phyloP scores from a whole-genome alignment of 1,284 basidiomycete genomes.

The Pseudozyma tsukubaensis region DNA sequence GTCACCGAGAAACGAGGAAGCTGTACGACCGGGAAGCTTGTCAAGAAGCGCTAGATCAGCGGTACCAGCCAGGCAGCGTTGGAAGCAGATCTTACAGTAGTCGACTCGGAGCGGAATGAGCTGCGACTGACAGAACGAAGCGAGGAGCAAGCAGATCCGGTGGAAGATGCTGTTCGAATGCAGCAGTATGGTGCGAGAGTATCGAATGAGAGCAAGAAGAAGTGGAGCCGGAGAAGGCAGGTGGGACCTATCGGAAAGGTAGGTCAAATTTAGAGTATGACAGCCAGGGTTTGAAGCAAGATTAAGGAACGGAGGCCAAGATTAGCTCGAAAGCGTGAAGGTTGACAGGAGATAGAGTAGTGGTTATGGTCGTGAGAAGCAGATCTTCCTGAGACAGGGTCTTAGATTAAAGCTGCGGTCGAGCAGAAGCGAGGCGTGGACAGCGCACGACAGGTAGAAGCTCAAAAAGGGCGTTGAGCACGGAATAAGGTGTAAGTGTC shows the following conservation, averaged over 20 bases:
- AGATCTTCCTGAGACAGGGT: constrained; percentile 31
- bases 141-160: not conserved
- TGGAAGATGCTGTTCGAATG: not conserved
- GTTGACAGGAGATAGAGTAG: constrained; percentile 1
- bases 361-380: not conserved
- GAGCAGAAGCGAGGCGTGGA: constrained; percentile 44
- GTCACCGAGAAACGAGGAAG: no score
- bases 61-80: not conserved
- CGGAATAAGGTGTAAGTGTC: not conserved
- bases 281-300: not conserved
- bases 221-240: not conserved
- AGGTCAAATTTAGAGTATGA: constrained; percentile 9
- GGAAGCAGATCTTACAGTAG: not conserved
- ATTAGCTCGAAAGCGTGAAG: no score
- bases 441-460: constrained; percentile 10
- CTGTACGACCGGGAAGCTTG: no score
- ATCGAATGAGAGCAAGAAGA: not conserved
- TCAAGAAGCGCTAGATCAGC: not conserved
- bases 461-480: not conserved
- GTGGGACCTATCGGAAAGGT: constrained; percentile 23
- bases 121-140: not conserved
- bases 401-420: constrained; percentile 31
- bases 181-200: not conserved
- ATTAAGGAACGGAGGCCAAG: not conserved
- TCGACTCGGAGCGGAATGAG: not conserved